Conservation (phyloP, 352 stramenopile genomes). For the Phytopythium chamaehyphon region DNA sequence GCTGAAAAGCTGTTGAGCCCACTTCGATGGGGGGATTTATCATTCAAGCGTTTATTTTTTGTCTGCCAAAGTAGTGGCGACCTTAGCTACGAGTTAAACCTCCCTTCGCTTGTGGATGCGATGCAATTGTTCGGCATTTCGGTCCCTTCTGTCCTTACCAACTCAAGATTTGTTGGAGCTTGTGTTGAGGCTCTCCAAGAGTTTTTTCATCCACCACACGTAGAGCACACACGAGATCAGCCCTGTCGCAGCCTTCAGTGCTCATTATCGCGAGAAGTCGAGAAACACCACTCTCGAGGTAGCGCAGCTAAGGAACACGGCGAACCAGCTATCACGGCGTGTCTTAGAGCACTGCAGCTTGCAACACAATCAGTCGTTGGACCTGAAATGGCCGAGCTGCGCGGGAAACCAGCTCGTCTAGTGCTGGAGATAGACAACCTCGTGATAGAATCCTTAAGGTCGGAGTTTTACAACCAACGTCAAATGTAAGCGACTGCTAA, state of each 20-base stretch:
- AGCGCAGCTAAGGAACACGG: neutral
- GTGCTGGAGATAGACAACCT: constrained; percentile 54
- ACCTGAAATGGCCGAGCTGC: constrained; percentile 41
- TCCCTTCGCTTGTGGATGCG: constrained; percentile 17
- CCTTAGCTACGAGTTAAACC: constrained; percentile 34
- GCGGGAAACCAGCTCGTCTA: constrained; percentile 26
- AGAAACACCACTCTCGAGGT: constrained; percentile 23
- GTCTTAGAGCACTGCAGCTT: constrained; percentile 15
- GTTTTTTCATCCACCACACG: constrained; percentile 31
- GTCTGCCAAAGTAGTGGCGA: constrained; percentile 30
- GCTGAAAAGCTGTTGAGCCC: constrained; percentile 23
- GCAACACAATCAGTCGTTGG: constrained; percentile 25
- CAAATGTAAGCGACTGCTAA: too few relatives aligned
- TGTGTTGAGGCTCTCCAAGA: constrained; percentile 24
- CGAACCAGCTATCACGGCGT: constrained; percentile 16
- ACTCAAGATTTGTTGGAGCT: constrained; percentile 20
- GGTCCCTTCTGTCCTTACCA: constrained; percentile 10
- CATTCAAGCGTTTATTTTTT: constrained; percentile 32
- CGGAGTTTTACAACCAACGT: too few relatives aligned
- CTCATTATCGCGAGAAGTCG: constrained; percentile 42
- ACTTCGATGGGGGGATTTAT: constrained; percentile 27
- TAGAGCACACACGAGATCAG: constrained; percentile 39
- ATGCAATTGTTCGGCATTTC: constrained; percentile 5
- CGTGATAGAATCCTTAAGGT: constrained; percentile 5
- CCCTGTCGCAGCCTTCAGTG: constrained; percentile 53